Conservation (phyloP, 768 basidiomycete genomes). For the Trametes maxima region DNA sequence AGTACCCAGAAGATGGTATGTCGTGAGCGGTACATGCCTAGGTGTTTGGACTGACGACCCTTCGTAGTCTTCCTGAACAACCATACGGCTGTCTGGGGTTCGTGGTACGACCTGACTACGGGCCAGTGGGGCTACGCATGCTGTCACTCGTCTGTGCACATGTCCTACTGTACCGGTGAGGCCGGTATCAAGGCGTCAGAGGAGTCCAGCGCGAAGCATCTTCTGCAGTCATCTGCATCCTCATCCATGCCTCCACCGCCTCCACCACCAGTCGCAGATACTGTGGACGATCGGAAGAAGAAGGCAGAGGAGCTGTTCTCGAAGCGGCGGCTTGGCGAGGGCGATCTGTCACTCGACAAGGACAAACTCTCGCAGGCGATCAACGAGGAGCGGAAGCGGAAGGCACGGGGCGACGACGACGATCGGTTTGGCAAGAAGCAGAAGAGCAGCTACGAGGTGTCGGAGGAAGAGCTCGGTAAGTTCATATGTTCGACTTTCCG, state of each 20-base stretch:
- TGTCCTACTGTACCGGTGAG: conserved; percentile 90
- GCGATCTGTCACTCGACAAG: conserved; percentile 75
- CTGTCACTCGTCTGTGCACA: conserved; percentile 84
- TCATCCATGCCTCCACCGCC: conserved; percentile 27
- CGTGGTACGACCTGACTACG: conserved; percentile 77
- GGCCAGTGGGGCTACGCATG: conserved; percentile 93
- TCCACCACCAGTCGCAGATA: conserved; percentile 27
- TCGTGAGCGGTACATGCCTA: conserved; percentile 20
- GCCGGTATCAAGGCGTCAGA: conserved; percentile 79
- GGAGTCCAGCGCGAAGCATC: conserved; percentile 72
- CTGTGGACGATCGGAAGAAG: conserved; percentile 37
- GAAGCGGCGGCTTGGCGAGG: conserved; percentile 81
- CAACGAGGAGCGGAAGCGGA: conserved; percentile 77
- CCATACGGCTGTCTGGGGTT: conserved; percentile 97
- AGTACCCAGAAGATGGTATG: conserved; percentile 96
- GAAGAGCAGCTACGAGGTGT: conserved; percentile 76
- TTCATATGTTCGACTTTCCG: conserved; percentile 18
- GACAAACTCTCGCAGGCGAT: conserved; percentile 69
- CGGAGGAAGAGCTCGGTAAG: conserved; percentile 85
- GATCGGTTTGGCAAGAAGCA: conserved; percentile 62
- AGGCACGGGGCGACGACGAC: conserved; percentile 53
- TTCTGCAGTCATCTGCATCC: conserved; percentile 52
- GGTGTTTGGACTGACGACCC: conserved; percentile 4
- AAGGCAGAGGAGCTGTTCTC: conserved; percentile 71
- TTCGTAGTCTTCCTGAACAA: conserved; percentile 83